phyloP scores from a whole-genome alignment of 169 alveolate genomes.

The Plasmodium malariae region DNA sequence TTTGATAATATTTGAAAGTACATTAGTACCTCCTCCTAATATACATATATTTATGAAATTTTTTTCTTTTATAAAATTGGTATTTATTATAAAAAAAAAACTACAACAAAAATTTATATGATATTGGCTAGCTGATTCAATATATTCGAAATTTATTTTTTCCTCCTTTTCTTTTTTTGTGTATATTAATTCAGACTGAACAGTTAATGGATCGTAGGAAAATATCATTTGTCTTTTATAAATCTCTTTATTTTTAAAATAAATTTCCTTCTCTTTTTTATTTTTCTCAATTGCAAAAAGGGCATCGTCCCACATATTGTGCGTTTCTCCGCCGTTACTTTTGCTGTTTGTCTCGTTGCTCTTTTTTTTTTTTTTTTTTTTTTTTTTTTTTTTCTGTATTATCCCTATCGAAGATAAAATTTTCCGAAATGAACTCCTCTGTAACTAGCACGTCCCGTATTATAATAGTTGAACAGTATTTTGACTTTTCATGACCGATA shows the following conservation, averaged over 20 bases:
- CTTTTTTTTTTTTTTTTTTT: neutral
- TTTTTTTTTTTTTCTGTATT: slow-evolving; percentile 10
- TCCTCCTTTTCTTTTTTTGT: slow-evolving; percentile 13
- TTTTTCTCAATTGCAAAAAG: neutral
- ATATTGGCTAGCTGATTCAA: slow-evolving; percentile 74
- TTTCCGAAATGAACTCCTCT: slow-evolving; percentile 52
- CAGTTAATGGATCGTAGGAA: slow-evolving; percentile 83
- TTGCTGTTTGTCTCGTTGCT: neutral
- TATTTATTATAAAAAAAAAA: slow-evolving; percentile 47
- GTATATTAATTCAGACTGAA: slow-evolving; percentile 81
- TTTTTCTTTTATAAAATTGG: neutral
- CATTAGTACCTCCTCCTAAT: slow-evolving; percentile 77
- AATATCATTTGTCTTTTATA: slow-evolving; percentile 84
- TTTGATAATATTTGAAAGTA: slow-evolving; percentile 63
- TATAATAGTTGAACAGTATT: slow-evolving; percentile 26
- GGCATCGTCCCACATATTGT: neutral
- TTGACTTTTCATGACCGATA: slow-evolving; percentile 42
- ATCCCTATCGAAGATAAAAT: slow-evolving; percentile 7
- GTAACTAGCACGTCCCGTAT: slow-evolving; percentile 65
- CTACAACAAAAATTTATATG: slow-evolving; percentile 69
- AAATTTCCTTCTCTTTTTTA: slow-evolving; percentile 21
- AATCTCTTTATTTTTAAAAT: slow-evolving; percentile 59
- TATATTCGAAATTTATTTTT: slow-evolving; percentile 38
- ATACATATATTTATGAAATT: slow-evolving; percentile 39
- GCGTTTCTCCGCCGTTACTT: neutral